A percentile compares a stretch with the other conserved stretches of the same genome.
Evolutionary conservation across 1,284 basidiomycete species (phyloP).

Genomic region (Trichosporon sp.): DNA sequence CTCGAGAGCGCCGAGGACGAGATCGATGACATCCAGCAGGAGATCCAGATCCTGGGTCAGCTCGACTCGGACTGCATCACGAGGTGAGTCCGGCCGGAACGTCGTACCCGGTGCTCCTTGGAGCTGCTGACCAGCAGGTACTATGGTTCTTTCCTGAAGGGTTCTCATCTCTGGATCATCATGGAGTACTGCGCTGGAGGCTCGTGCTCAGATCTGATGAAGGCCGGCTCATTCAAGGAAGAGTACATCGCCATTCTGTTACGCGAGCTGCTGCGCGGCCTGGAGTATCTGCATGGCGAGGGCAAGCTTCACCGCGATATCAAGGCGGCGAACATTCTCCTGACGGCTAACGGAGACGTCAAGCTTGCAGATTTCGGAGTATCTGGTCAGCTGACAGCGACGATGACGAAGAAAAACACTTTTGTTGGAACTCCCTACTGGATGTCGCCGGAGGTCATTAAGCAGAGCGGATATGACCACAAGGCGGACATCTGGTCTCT

Average conservation of each 20-base stretch:
- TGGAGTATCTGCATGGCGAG: constrained; percentile 89
- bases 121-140: constrained; percentile 56
- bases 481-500: constrained; percentile 98
- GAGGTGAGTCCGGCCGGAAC: constrained; percentile 59
- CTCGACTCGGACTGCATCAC: constrained; percentile 93
- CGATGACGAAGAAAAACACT: constrained; percentile 97
- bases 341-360: constrained; percentile 88
- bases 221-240: constrained; percentile 92
- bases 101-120: background rate
- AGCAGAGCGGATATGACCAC: constrained; percentile 97
- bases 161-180: constrained; percentile 94
- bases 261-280: constrained; percentile 80
- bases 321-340: constrained; percentile 93
- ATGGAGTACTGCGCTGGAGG: constrained; percentile 80
- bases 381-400: constrained; percentile 94
- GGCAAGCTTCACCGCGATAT: constrained; percentile 97
- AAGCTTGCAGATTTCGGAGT: constrained; percentile 99
- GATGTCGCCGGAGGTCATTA: constrained; percentile 99
- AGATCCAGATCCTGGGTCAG: constrained; percentile 97
- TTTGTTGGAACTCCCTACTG: constrained; percentile 96
- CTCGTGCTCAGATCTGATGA: constrained; percentile 67
- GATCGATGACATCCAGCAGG: constrained; percentile 98
- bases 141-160: constrained; percentile 91
- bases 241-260: constrained; percentile 98
- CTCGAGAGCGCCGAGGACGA: constrained; percentile 98